Evolutionary conservation across 1,284 basidiomycete species (phyloP).

Genomic region (Fomitopsis palustris): DNA sequence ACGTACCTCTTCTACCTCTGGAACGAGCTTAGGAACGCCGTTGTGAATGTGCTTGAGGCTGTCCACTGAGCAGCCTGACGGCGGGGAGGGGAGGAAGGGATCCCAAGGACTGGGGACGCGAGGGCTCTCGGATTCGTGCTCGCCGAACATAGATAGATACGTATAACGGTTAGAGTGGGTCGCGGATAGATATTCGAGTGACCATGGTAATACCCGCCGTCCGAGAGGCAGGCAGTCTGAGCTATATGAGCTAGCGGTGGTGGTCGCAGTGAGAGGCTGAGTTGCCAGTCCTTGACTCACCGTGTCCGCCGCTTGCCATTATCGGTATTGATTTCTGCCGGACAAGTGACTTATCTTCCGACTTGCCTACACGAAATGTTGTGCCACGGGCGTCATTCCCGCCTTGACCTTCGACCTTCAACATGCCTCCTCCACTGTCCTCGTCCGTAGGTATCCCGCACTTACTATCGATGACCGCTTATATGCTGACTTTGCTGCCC

Average conservation of each 20-base stretch:
- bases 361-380: neutral
- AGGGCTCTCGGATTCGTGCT: conserved; percentile 73
- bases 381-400: neutral
- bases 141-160: conserved; percentile 61
- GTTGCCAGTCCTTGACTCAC: neutral
- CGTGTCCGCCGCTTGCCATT: neutral
- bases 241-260: neutral
- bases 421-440: conserved; percentile 13
- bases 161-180: conserved; percentile 7
- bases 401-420: neutral
- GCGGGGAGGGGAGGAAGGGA: conserved; percentile 55
- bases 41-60: conserved; percentile 17
- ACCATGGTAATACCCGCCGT: conserved; percentile 41
- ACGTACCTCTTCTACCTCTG: conserved; percentile 65
- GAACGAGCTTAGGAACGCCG: conserved; percentile 57
- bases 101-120: conserved; percentile 80
- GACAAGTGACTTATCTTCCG: neutral
- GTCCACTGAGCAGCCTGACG: conserved; percentile 32
- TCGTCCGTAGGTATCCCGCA: conserved; percentile 8
- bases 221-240: neutral
- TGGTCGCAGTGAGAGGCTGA: neutral
- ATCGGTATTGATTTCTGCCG: neutral
- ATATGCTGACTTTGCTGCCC: neutral
- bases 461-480: no score
- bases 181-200: conserved; percentile 53